Percentiles rank a stretch among this genome's conserved stretches.
Evolutionary conservation across 208 protist genomes (phyloP).

Genomic region (Leishmania lainsoni): DNA sequence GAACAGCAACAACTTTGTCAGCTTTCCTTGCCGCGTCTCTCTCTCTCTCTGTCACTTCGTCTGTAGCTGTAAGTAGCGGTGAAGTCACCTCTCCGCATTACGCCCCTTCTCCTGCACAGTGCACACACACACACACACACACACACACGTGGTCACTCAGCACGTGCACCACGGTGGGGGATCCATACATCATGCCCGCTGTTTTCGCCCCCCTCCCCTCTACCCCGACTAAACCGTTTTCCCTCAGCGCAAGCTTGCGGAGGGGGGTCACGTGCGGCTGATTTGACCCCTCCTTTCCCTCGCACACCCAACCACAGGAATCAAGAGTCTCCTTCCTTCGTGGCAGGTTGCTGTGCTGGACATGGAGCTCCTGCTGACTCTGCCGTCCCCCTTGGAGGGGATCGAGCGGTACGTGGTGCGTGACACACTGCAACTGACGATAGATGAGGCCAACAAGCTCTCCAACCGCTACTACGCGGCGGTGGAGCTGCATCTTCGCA

Average conservation of each 20-base stretch:
- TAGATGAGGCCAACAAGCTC: slow-evolving; percentile 44
- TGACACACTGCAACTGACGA: slow-evolving; percentile 46
- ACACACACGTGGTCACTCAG: background rate
- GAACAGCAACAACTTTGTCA: too few species aligned
- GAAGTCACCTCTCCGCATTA: background rate
- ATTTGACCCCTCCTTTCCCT: background rate
- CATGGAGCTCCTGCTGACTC: slow-evolving; percentile 53
- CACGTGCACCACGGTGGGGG: background rate
- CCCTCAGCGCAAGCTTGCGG: background rate
- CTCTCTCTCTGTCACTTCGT: background rate
- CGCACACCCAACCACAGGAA: background rate
- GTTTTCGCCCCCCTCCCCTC: background rate
- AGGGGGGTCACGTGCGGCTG: background rate
- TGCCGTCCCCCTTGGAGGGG: slow-evolving; percentile 50
- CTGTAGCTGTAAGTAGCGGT: background rate
- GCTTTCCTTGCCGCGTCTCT: background rate
- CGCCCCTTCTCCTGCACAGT: too few species aligned
- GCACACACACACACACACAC: background rate
- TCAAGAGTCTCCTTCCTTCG: background rate
- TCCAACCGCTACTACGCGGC: slow-evolving; percentile 40
- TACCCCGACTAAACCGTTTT: background rate
- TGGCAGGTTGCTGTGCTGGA: background rate
- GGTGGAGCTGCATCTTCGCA: slow-evolving; percentile 52
- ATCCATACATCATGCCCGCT: background rate
- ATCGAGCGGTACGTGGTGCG: slow-evolving; percentile 30